Conservation (phyloP, 2,329 filamentous ascomycete species). For the Aaosphaeria pasadenensis region DNA sequence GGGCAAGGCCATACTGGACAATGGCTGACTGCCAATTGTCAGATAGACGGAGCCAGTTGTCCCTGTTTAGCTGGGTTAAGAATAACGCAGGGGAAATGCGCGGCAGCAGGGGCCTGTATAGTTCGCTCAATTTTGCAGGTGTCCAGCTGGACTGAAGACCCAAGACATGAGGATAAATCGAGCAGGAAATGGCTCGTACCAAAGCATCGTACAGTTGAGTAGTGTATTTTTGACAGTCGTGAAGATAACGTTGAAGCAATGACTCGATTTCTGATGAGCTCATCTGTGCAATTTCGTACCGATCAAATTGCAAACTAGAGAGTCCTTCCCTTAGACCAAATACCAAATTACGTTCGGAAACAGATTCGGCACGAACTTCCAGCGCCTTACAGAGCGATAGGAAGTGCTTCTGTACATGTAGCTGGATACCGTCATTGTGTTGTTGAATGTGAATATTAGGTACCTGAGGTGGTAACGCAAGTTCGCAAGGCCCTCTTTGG, state of each 20-base stretch:
- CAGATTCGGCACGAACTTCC: not conserved
- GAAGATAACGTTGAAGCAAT: no score
- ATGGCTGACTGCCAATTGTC: slow-evolving; percentile 18
- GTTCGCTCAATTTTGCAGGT: not conserved
- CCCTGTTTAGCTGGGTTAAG: slow-evolving; percentile 17
- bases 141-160: not conserved
- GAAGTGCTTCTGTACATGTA: not conserved
- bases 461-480: not conserved
- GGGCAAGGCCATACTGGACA: slow-evolving; percentile 22
- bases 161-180: not conserved
- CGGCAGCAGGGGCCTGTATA: slow-evolving; percentile 3
- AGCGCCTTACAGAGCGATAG: not conserved
- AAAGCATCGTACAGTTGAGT: no score
- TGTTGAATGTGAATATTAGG: not conserved
- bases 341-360: no score
- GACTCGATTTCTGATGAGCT: no score
- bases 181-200: not conserved
- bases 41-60: slow-evolving; percentile 12
- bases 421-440: not conserved
- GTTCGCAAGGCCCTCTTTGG: not conserved
- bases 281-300: not conserved
- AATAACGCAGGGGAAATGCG: slow-evolving; percentile 21
- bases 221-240: no score
- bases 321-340: no score
- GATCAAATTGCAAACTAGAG: not conserved